A percentile compares a stretch with the other conserved stretches of the same genome.
phyloP scores from a whole-genome alignment of 371 early-diverging fungal species.

The Amoeboaphelidium protococcarum region DNA sequence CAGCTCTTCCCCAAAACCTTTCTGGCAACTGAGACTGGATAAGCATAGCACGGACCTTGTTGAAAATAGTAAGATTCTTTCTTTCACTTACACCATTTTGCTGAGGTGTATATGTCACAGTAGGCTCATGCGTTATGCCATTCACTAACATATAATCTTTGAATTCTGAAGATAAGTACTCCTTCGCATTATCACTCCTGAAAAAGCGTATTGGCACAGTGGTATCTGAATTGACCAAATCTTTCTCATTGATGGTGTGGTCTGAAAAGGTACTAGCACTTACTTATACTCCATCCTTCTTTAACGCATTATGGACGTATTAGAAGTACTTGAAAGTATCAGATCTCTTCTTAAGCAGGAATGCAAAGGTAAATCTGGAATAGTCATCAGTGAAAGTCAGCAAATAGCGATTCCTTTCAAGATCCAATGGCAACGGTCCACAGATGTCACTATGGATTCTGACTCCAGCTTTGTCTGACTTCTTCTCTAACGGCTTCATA shows the following conservation, averaged over 20 bases:
- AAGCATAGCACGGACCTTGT: neutral
- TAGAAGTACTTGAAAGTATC: no score
- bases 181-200: neutral
- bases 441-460: neutral
- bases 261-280: no score
- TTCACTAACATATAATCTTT: neutral
- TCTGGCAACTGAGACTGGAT: conserved; percentile 1
- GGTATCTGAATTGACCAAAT: neutral
- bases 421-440: neutral
- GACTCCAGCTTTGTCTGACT: neutral
- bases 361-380: neutral
- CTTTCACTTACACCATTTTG: conserved; percentile 5
- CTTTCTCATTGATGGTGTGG: neutral
- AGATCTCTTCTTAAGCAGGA: neutral
- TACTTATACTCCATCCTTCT: no score
- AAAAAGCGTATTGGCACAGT: neutral
- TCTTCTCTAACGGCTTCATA: neutral
- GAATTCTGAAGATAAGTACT: neutral
- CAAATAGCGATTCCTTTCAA: neutral
- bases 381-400: neutral
- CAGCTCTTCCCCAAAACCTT: neutral
- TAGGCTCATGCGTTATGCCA: conserved; percentile 1
- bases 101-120: conserved; percentile 2
- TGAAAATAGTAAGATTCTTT: neutral
- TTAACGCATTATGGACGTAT: no score